Evolutionary conservation across 441 rosid species (phyloP), one percentile per base, ranked within the genome.

Genomic region (Pelargonium australe): DNA sequence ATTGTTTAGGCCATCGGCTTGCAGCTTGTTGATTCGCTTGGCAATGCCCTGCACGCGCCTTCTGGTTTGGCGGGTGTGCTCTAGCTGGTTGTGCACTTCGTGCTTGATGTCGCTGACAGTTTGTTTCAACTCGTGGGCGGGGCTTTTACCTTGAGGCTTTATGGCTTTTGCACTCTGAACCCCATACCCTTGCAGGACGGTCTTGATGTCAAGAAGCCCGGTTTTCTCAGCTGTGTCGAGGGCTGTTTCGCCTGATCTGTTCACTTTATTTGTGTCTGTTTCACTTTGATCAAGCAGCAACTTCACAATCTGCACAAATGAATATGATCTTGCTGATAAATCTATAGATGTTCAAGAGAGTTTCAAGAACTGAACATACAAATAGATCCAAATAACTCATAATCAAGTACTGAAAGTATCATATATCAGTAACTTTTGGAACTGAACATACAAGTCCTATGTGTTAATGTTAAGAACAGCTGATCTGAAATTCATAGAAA

Each of bases 11-110:
- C 77, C 77, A 10, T 69, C 70, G 1, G 63, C 69, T 0, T 74
- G 77, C 70, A 74, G 69, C 65, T 74, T 74, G 70, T 69, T 74
- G 61, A 74, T 57, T 9, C 70, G 66, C 49, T 74, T 74, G 53
- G 73, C 67, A 9, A 74, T 74, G 47, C 77, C 77, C 25, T 69
- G 73, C 37, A 74, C 62, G 10, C 71, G 70, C 11, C 51, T 74
- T 43, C 77, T 70, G 7, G 77, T 74, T 44, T 69, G 77, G 23
- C 66, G 77, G 5, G 73, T 74, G 61, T 74, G 77, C 73, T 74
- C 77, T 0, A 74, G 77, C 70, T 74, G 77, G 68, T 74, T 55
- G 49, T 74, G 73, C 40, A 74, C 73, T 20, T 69, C 77, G 11
- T 74, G 73, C 25, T 74, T 74, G 12, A 74, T 74, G 66, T 74